A percentile compares a stretch with the other conserved stretches of the same genome.
Conservation (phyloP, 1,139 yeast genomes). For the Suhomyces panamericanus region DNA sequence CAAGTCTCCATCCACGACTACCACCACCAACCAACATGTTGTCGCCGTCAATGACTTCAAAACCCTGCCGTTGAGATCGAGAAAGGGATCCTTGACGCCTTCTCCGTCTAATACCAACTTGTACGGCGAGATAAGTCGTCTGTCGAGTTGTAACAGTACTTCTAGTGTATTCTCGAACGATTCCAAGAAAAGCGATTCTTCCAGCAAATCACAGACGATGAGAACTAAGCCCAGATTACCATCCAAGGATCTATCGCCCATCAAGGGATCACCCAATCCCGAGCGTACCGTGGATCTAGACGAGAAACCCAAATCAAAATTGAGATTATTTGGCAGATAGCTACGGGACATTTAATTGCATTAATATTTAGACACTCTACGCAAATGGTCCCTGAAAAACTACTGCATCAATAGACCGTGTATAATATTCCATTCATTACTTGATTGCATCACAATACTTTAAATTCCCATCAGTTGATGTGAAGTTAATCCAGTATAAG, state of each 20-base stretch:
- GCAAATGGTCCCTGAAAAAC: neutral
- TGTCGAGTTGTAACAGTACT: conserved; percentile 13
- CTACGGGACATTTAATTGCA: neutral
- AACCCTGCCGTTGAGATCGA: neutral
- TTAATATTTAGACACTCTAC: neutral
- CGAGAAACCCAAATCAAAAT: conserved; percentile 17
- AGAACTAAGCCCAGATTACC: conserved; percentile 2
- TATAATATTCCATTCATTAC: too few relatives aligned
- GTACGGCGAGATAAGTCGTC: conserved; percentile 12
- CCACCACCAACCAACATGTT: conserved; percentile 12
- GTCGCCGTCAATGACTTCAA: conserved; percentile 4
- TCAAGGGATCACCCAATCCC: conserved; percentile 18
- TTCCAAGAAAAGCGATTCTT: conserved; percentile 10
- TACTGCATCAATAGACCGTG: too few relatives aligned
- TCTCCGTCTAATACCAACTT: conserved; percentile 13
- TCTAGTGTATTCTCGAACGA: conserved; percentile 15
- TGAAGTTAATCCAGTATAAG: too few relatives aligned
- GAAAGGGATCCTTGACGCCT: conserved; percentile 9
- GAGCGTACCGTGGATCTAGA: conserved; percentile 11
- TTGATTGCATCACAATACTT: too few relatives aligned
- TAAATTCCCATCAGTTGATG: too few relatives aligned
- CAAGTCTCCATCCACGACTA: conserved; percentile 10
- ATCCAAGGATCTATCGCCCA: conserved; percentile 15
- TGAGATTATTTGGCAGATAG: conserved; percentile 13
- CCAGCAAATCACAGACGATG: conserved; percentile 1